A percentile compares a stretch with the other conserved stretches of the same genome.
Evolutionary conservation across 306 rosid species (phyloP).

Genomic region (Arachis hypogaea): DNA sequence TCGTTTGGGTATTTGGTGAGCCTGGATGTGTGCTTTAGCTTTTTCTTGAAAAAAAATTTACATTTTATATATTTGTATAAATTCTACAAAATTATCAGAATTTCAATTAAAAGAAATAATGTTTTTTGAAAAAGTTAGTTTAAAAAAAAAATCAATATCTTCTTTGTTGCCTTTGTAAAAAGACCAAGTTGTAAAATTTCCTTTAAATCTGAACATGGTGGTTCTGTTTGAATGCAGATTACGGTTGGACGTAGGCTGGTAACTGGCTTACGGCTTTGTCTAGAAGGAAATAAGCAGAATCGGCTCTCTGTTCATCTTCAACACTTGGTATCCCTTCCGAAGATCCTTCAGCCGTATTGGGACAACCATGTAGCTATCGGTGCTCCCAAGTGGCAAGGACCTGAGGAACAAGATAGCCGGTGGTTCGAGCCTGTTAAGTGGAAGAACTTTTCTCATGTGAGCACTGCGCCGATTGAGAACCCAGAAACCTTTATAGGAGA

Average conservation of each 20-base stretch:
- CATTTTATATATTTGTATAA: too few relatives aligned
- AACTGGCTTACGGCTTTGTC: conserved; percentile 70
- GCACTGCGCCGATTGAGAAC: conserved; percentile 85
- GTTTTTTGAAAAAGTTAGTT: too few relatives aligned
- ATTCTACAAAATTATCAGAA: too few relatives aligned
- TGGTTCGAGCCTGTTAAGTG: conserved; percentile 91
- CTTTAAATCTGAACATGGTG: conserved; percentile 3
- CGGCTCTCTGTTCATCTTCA: conserved; percentile 80
- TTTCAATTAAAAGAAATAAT: too few relatives aligned
- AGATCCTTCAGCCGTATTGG: conserved; percentile 77
- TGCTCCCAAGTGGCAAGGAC: conserved; percentile 90
- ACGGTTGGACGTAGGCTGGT: conserved; percentile 88
- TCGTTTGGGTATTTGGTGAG: neutral
- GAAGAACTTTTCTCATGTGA: conserved; percentile 85
- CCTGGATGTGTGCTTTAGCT: too few relatives aligned
- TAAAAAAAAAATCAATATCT: too few relatives aligned
- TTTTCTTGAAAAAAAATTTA: too few relatives aligned
- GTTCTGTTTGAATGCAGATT: conserved; percentile 54
- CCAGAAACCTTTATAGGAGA: conserved; percentile 67
- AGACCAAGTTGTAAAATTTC: neutral
- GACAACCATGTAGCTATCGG: conserved; percentile 78
- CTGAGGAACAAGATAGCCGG: conserved; percentile 89
- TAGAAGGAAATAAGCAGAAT: conserved; percentile 82
- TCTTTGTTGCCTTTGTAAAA: too few relatives aligned
- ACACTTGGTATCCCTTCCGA: conserved; percentile 77